phyloP scores from a whole-genome alignment of 2,329 filamentous ascomycete genomes.

The Talaromyces funiculosus region DNA sequence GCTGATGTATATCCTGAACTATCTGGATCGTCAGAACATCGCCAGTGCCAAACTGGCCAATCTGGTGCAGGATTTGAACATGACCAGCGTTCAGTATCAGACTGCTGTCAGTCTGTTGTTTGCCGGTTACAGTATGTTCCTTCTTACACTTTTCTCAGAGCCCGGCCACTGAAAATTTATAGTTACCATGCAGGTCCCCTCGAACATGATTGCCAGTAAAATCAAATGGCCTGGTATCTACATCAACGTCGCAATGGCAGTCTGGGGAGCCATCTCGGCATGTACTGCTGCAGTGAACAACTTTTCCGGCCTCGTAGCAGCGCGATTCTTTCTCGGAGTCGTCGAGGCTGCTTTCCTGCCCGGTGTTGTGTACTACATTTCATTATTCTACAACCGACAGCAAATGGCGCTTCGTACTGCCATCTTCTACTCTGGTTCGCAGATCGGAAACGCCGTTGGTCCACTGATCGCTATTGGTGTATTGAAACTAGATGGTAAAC shows the following conservation, averaged over 20 bases:
- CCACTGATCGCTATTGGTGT: constrained; percentile 36
- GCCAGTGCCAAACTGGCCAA: constrained; percentile 8
- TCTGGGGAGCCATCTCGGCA: constrained; percentile 11
- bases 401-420: constrained; percentile 19
- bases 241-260: constrained; percentile 7
- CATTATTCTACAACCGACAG: constrained; percentile 57
- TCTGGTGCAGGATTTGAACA: constrained; percentile 4
- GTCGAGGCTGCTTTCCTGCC: constrained; percentile 64
- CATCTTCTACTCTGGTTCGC: constrained; percentile 42
- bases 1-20: constrained; percentile 14
- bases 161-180: too few relatives aligned
- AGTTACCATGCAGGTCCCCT: constrained; percentile 14
- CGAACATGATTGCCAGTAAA: constrained; percentile 12
- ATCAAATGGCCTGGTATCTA: constrained; percentile 8
- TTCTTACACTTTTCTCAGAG: too few relatives aligned
- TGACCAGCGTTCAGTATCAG: constrained; percentile 8
- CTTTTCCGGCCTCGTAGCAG: constrained; percentile 9
- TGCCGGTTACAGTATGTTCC: constrained; percentile 8
- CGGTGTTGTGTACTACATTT: constrained; percentile 60
- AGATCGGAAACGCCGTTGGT: constrained; percentile 38
- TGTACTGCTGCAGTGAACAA: constrained; percentile 6
- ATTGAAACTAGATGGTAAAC: constrained; percentile 33
- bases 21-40: constrained; percentile 13
- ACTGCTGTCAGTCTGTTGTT: constrained; percentile 10
- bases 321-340: constrained; percentile 49